A percentile compares a stretch with the other conserved stretches of the same genome.
Conservation (phyloP, 306 rosid genomes). For the Echinosophora koreensis region DNA sequence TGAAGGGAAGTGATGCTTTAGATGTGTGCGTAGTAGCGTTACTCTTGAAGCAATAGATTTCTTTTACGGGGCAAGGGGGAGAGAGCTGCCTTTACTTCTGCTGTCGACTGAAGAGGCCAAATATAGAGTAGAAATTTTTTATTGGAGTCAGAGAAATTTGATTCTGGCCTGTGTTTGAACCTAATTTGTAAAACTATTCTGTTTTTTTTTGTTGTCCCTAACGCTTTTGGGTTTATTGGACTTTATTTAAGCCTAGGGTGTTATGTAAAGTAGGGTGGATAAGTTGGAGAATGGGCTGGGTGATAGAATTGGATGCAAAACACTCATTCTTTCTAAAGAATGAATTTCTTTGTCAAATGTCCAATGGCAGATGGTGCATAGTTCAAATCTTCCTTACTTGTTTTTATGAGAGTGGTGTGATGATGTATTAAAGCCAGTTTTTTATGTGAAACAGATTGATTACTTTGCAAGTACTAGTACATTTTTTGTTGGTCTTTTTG, state of each 20-base stretch:
- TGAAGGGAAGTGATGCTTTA: neutral
- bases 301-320: neutral
- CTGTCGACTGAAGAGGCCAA: neutral
- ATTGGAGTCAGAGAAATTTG: neutral
- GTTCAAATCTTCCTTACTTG: neutral
- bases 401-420: neutral
- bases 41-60: neutral
- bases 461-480: neutral
- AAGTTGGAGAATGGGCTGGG: neutral
- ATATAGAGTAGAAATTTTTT: neutral
- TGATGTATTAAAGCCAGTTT: neutral
- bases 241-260: neutral
- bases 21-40: neutral
- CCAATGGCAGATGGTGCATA: neutral
- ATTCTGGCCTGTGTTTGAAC: neutral
- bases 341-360: neutral
- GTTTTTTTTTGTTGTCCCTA: neutral
- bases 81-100: neutral
- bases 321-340: neutral
- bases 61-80: neutral
- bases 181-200: neutral
- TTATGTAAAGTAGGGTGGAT: neutral
- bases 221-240: neutral
- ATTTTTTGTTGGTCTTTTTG: constrained; percentile 20
- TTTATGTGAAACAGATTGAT: neutral